phyloP scores from a whole-genome alignment of 2,329 filamentous ascomycete species.

The Chaetomium olivaceum region DNA sequence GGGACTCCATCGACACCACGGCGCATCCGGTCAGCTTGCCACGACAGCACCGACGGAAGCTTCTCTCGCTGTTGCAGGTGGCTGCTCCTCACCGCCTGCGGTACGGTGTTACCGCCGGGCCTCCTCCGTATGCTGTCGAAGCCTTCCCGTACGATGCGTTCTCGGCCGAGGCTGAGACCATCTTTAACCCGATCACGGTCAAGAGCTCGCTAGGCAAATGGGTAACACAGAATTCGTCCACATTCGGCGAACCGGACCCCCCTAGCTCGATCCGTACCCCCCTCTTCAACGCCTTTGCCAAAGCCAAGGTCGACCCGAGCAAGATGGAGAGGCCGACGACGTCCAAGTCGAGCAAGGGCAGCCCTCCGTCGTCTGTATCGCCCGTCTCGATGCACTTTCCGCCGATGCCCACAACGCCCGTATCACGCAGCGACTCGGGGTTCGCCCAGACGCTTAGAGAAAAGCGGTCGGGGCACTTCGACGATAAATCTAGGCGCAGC shows the following conservation, averaged over 20 bases:
- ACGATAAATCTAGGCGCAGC: constrained; percentile 74
- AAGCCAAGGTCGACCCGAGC: constrained; percentile 67
- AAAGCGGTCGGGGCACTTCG: constrained; percentile 92
- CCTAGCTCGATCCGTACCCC: constrained; percentile 56
- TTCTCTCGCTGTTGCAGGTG: constrained; percentile 82
- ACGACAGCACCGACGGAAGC: constrained; percentile 84
- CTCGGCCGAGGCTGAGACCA: constrained; percentile 77
- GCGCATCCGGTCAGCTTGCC: constrained; percentile 76
- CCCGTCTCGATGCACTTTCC: constrained; percentile 79
- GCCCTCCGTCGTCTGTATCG: constrained; percentile 66
- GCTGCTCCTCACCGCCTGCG: constrained; percentile 87
- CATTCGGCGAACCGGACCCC: constrained; percentile 71
- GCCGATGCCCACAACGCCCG: constrained; percentile 70
- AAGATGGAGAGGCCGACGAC: constrained; percentile 77
- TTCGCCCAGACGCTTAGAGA: constrained; percentile 85
- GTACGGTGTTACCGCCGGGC: constrained; percentile 82
- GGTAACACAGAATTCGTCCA: constrained; percentile 84
- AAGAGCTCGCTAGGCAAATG: constrained; percentile 78
- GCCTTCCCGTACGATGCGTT: constrained; percentile 90
- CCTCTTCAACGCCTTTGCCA: constrained; percentile 88
- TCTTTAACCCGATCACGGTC: constrained; percentile 73
- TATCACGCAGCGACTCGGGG: constrained; percentile 89
- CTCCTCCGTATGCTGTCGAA: constrained; percentile 89
- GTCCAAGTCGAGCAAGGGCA: constrained; percentile 62
- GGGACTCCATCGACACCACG: constrained; percentile 85